Evolutionary conservation across 2,329 filamentous ascomycete genomes (phyloP), one percentile per base, ranked within the genome.

Genomic region (Scedosporium minutisporum): DNA sequence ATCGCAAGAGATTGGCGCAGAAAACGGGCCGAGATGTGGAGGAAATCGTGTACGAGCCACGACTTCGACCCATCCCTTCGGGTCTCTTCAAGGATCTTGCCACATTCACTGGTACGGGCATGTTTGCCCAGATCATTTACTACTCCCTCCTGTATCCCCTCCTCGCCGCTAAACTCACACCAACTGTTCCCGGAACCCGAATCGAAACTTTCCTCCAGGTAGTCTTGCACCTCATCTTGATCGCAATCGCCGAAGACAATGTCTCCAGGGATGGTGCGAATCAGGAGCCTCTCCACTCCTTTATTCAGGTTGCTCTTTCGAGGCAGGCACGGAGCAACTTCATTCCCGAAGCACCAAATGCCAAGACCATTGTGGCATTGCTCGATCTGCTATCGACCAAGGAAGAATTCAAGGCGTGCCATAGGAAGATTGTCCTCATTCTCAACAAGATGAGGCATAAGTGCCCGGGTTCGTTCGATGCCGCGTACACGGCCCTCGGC

Each of bases 191-290:
- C 7, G 80, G 83, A 10, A 96, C 93, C 1, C 85, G 95, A 61
- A 82, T 97, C 7, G 95, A 99, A 75, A 89, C 91, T 0, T 97
- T 96, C 74, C 77, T 97, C 38, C 93, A 97, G 70, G 89, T 97
- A 57, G 87, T 96, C 1, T 77, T 99, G 38, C 95, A 99, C 73
- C 80, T 99, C 10, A 82, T 91, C 3, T 83, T 97, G 48, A 86
- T 97, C 60, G 93, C 93, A 14, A 87, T 96, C 51, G 78, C 90
- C 3, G 95, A 97, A 74, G 95, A 97, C 69, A 80, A 83, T 68
- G 79, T 82, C 14, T 78, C 80, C 63, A 82, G 87, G 64, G 77
- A 80, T 41, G 78, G 79, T 10, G 74, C 77, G 68, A 72, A 74
- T 1, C 75, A 78, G 61, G 76, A 80, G 21, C 75, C 76, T 12